Evolutionary conservation across 2,329 filamentous ascomycete genomes (phyloP), one percentile per base, ranked within the genome.

Genomic region (Aphanoascus verrucosus): DNA sequence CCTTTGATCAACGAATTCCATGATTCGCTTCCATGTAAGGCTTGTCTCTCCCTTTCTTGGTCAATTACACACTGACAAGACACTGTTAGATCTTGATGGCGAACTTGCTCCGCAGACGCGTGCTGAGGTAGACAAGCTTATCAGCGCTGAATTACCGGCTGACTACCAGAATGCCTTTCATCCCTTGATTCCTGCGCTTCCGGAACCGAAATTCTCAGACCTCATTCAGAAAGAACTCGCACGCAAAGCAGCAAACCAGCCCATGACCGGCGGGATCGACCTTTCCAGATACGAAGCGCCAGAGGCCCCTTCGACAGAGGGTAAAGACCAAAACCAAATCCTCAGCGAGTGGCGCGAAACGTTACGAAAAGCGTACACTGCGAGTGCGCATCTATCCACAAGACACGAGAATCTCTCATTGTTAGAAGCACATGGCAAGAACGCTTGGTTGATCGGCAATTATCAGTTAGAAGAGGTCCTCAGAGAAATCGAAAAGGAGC

Each of bases 381-480:
- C 76, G 49, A 76, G 75, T 40, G 74, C 77, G 3, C 83, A 85
- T 64, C 71, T 85, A 19, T 69, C 74, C 1, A 72, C 71, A 49
- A 72, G 81, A 23, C 68, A 77, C 49, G 75, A 77, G 42, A 81
- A 84, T 68, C 79, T 95, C 15, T 73, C 76, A 1, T 76, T 95
- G n/a, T 79, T 95, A 17, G 86, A 93, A 62, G 77, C 77, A 49
- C 84, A 84, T 68, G 93, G 91, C 60, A 88, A 88, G 71, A 95
- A 95, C 68, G 85, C 88, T 8, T 97, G 93, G 91, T 76, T 98
- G 53, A 78, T 94, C 7, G 81, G 81, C 5, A 98, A 98, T 69
- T 81, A 84, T 61, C 82, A 86, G 60, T 69, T 89, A 17, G 91
- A 96, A 70, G 80, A 81, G 42, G 78, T 88, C 41, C 69, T 94